Base-by-base conservation (phyloP, 345 rosid genomes). In the Lagerstroemia speciosa region DNA sequence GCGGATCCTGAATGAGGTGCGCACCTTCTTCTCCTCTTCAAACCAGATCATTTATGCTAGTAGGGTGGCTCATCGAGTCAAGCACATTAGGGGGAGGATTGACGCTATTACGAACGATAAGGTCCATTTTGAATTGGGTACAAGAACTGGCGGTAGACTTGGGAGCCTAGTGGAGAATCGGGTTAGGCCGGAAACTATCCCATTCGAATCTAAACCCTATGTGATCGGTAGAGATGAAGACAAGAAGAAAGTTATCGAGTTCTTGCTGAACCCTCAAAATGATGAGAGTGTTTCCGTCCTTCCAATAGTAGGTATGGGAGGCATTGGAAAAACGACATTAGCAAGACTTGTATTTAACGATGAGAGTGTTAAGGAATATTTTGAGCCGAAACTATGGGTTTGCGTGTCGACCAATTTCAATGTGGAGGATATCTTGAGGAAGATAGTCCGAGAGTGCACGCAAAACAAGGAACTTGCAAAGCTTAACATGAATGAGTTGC, bases 281-380 rank as follows among this genome's bases (percentile, higher is more conserved):
- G 26, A 45, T 16, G 71, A 62, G 0, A 30, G 37, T n/a, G n/a
- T n/a, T 37, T 61, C 64, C 0, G 53, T 72, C 45, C 17, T 76
- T 16, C 72, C 79, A 1, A 64, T 76, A 11, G 75, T 72, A 26
- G 79, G 76, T 1, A 68, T 76, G 37, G 79, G 70, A 0, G 79
- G 78, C 5, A 8, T 76, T 0, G 79, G 79, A 15, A 76, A 76
- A 45, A 72, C 79, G 0, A 38, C 73, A 3, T 50, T 76, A 32
- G 79, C 76, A 16, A 66, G 65, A 33, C 17, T 64, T 9, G 62
- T 40, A 1, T 76, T n/a, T 17, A 64, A 68, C 3, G 64, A 68
- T 46, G 72, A 46, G 15, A 16, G 43, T 8, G 1, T 38, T 7
- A 38, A 38, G 43, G 43, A 38, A 38, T 14, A n/a, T 10, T 75